Evolutionary conservation across 805 yeast genomes (phyloP), one percentile per base, ranked within the genome.

Genomic region (Candida nanaspora): DNA sequence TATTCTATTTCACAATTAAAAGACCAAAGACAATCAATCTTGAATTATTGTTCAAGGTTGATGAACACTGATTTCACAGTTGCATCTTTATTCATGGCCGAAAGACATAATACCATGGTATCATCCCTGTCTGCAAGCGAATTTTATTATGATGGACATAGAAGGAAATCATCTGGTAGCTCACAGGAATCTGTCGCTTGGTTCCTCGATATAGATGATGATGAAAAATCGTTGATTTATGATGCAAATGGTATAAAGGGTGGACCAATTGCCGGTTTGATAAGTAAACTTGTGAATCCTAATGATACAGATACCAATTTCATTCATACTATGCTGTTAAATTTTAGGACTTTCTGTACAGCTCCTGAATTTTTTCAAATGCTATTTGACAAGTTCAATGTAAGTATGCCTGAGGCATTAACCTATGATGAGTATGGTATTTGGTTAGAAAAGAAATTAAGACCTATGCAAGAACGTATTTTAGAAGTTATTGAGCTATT

Each of bases 391-490:
- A 68, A 94, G 41, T 91, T 80, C 60, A 72, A 79, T 41, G 62
- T 77, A 14, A 76, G 76, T 46, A 93, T 96, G 19, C 96, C 96
- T 0, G 96, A 86, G 52, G 95, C 94, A 0, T 62, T 91, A 44
- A 77, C 85, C 44, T 85, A 78, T 53, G 94, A 83, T 46, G 95
- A 86, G 52, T 86, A 84, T 57, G 76, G 78, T 35, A 61, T 70
- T 9, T 87, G 96, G 96, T 69, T 79, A 9, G 76, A 78, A 33
- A 75, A 74, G 53, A 86, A 86, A 52, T 77, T 81, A 44, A 68
- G 66, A 42, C 86, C 86, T 1, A 80, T 83, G 26, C 75, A 87
- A 41, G 51, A 72, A 20, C 69, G 86, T 42, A 84, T 84, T 9
- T 68, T 84, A 43, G 76, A 77, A 44, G 69, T 82, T 21, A 73